Base-by-base conservation (phyloP, 208 protist genomes). In the Trypanosoma lewisi region DNA sequence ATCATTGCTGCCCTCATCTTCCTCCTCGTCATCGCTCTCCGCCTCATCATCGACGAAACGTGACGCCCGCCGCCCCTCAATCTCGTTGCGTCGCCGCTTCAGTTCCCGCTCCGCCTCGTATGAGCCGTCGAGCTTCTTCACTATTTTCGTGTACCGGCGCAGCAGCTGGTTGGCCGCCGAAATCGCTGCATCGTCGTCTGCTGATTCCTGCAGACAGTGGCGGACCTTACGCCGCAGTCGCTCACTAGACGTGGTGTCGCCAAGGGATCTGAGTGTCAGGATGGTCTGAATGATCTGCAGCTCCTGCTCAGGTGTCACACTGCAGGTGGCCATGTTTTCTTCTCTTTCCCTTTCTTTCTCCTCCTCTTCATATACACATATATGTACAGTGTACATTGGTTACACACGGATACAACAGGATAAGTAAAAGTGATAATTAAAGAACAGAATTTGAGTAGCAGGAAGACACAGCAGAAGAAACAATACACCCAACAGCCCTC, bases 31-130 rank as follows among this genome's bases (percentile, higher is more conserved):
- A 23, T 66, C 85, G 54, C 70, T 85, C 30, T 84, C 85, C 17
- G 81, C 85, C 51, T 91, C 75, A 19, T 78, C 56, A 37, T 91
- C 85, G 0, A 91, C 73, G 37, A 83, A 85, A 23, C 72, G 72
- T 14, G 73, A 72, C 7, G 71, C 79, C 1, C 69, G 62, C 39
- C 56, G 63, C 39, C 70, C 54, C 19, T 61, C 63, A 48, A 55
- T 62, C 59, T 86, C 81, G 12, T 73, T 73, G 25, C 77, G 65
- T 34, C 67, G 72, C 8, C 72, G 79, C 68, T 86, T 91, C 6
- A 70, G 65, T 25, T 75, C 70, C 37, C 77, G 72, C 31, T 70
- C 70, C 34, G 57, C 72, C 48, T 91, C 85, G 55, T 91, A 83
- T 16, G 69, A 74, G 41, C 85, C 85, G 42, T 91, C 85, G 17